Conservation (phyloP, 2,329 filamentous ascomycete species). For the Ceratocystis destructans region DNA sequence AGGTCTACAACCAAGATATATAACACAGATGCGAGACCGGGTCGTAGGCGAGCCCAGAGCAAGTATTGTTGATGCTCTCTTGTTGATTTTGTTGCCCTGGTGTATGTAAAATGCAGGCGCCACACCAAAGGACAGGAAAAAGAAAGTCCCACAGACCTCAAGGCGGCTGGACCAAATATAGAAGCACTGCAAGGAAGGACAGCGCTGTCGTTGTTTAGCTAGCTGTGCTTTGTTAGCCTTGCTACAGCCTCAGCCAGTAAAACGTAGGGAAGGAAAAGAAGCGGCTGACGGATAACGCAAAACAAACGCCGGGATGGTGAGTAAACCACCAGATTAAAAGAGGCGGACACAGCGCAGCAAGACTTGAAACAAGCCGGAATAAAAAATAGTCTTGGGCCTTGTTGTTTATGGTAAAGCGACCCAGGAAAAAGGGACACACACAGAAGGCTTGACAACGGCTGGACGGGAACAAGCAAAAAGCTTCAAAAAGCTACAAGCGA, state of each 20-base stretch:
- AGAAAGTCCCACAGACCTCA: not conserved
- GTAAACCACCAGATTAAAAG: not conserved
- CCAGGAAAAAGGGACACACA: not conserved
- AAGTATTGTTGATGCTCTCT: not conserved
- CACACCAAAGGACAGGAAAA: not conserved
- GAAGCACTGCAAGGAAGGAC: not conserved
- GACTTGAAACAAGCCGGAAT: not conserved
- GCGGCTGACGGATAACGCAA: not conserved
- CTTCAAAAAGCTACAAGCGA: not conserved
- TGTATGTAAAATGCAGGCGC: not conserved
- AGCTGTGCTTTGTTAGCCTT: not conserved
- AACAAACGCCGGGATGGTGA: not conserved
- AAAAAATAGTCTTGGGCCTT: not conserved
- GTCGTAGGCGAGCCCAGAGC: not conserved
- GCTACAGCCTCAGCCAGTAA: not conserved
- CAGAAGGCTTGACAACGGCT: not conserved
- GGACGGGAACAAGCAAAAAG: not conserved
- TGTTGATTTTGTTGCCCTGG: not conserved
- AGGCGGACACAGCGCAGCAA: not conserved
- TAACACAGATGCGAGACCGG: not conserved
- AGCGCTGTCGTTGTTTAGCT: not conserved
- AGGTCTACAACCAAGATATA: not conserved
- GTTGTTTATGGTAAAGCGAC: not conserved
- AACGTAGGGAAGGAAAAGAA: not conserved
- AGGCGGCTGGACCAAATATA: constrained; percentile 1